Percentiles rank a stretch among this genome's conserved stretches.
Evolutionary conservation across 164 flowering plant genomes (phyloP).

Genomic region (Pachysandra terminalis): DNA sequence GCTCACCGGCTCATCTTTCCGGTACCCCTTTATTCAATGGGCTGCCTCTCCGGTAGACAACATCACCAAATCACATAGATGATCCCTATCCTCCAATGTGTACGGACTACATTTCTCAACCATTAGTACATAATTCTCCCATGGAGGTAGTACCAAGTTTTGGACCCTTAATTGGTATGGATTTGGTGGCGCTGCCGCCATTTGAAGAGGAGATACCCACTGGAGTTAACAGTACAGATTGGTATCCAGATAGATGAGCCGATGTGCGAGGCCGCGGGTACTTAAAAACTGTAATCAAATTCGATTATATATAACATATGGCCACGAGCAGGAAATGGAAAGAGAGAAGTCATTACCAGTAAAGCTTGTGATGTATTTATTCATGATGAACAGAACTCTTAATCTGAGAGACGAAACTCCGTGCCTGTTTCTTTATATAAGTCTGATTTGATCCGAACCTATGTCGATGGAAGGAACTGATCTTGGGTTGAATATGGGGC

Average conservation of each 20-base stretch:
- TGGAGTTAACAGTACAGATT: no score
- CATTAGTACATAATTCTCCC: background rate
- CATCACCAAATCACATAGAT: background rate
- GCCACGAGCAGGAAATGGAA: background rate
- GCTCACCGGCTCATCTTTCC: no score
- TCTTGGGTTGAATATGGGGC: background rate
- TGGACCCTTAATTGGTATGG: no score
- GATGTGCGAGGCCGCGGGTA: no score
- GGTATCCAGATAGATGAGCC: no score
- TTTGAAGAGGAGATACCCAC: no score
- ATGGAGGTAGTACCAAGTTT: no score
- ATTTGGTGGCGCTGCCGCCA: no score
- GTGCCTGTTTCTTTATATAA: background rate
- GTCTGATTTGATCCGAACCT: background rate
- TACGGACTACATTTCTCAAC: background rate
- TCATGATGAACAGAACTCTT: conserved; percentile 16
- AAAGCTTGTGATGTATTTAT: conserved; percentile 14
- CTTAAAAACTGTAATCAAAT: background rate
- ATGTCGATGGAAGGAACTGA: background rate
- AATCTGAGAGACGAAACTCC: conserved; percentile 3
- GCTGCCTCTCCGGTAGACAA: background rate
- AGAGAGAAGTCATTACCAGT: background rate
- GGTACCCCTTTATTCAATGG: background rate
- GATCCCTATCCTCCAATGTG: background rate
- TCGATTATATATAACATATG: background rate